Conservation (phyloP, 2,329 filamentous ascomycete genomes). For the Verticillium longisporum region DNA sequence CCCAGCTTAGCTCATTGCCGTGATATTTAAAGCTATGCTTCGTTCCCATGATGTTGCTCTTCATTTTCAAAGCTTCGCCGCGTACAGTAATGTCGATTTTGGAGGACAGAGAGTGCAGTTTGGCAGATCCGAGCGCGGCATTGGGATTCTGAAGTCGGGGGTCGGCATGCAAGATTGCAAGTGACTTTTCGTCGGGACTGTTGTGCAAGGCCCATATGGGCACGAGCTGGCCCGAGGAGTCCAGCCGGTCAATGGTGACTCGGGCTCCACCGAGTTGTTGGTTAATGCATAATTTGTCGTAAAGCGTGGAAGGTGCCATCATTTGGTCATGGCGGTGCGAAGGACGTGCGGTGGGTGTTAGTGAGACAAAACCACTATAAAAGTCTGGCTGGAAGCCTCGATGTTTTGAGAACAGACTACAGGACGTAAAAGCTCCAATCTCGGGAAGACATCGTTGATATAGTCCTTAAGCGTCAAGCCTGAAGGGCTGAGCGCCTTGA, state of each 20-base stretch:
- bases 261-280: neutral
- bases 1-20: neutral
- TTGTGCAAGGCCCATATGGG: constrained; percentile 2
- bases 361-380: too few relatives aligned
- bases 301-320: neutral
- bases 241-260: constrained; percentile 3
- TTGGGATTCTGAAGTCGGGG: neutral
- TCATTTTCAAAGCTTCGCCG: neutral
- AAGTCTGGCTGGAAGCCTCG: too few relatives aligned
- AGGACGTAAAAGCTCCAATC: too few relatives aligned
- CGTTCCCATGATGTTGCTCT: neutral
- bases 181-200: neutral
- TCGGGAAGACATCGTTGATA: too few relatives aligned
- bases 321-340: too few relatives aligned
- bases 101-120: neutral
- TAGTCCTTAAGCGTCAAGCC: too few relatives aligned
- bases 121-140: neutral
- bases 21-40: neutral
- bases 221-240: neutral
- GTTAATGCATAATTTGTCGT: constrained; percentile 1
- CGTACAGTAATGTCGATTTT: constrained; percentile 1
- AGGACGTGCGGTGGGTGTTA: too few relatives aligned
- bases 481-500: too few relatives aligned
- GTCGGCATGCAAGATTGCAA: neutral
- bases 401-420: too few relatives aligned